phyloP scores from a whole-genome alignment of 495 filamentous ascomycete species.

The Aspergillus carlsbadensis region DNA sequence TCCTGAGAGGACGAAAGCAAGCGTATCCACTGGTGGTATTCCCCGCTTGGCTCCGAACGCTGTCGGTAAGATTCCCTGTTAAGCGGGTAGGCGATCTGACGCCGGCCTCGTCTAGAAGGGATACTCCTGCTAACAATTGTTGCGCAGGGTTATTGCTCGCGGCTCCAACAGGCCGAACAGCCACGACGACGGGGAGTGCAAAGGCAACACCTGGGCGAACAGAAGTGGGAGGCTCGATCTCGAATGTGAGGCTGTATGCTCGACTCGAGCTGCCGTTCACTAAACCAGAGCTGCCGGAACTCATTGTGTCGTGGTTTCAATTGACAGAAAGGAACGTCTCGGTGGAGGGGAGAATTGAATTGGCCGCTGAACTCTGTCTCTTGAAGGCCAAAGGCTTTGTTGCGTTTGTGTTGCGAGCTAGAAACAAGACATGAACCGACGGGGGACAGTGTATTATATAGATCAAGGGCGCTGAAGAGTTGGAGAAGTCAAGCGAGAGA shows the following conservation, averaged over 20 bases:
- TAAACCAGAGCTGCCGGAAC: not conserved
- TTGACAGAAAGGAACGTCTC: not conserved
- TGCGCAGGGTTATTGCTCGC: conserved; percentile 25
- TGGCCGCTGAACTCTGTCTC: not conserved
- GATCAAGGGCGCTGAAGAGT: not conserved
- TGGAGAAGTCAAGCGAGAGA: not conserved
- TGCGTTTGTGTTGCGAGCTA: not conserved
- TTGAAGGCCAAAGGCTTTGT: not conserved
- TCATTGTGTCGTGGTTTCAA: no score
- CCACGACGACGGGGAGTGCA: conserved; percentile 37
- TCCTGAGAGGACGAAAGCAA: conserved; percentile 31
- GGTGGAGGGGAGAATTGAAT: not conserved
- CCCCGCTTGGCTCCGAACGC: conserved; percentile 34
- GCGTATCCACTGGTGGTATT: conserved; percentile 39
- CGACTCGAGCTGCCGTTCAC: conserved; percentile 24
- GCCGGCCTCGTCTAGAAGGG: conserved; percentile 33
- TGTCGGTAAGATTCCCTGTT: conserved; percentile 35
- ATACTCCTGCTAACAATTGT: conserved; percentile 34
- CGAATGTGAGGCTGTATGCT: conserved; percentile 38
- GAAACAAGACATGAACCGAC: not conserved
- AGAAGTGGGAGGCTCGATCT: conserved; percentile 32
- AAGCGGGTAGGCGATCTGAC: conserved; percentile 24
- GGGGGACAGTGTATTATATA: not conserved
- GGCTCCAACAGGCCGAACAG: conserved; percentile 33
- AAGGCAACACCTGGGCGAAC: conserved; percentile 30